phyloP scores from a whole-genome alignment of 139 green algal genomes.

The Chlorella sp. region DNA sequence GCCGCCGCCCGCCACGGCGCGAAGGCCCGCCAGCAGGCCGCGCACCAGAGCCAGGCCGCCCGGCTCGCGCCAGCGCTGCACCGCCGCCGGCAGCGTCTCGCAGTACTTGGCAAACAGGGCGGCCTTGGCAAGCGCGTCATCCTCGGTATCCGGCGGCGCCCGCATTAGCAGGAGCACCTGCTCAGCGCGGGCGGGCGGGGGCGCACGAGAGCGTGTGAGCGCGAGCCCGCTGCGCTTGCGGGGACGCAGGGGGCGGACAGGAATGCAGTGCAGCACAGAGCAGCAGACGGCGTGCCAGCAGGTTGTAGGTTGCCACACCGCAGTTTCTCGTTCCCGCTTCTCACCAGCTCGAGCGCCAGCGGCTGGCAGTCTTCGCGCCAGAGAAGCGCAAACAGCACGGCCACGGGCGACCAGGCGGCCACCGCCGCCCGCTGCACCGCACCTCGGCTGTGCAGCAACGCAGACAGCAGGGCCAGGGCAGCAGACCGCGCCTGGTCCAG shows the following conservation, averaged over 20 bases:
- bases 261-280: background rate
- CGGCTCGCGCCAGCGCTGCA: conserved; percentile 19
- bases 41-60: conserved; percentile 29
- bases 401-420: conserved; percentile 28
- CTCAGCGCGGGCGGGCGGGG: background rate
- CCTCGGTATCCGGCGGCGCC: conserved; percentile 12
- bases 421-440: conserved; percentile 19
- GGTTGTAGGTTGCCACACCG: background rate
- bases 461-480: conserved; percentile 35
- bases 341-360: conserved; percentile 38
- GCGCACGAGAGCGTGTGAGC: background rate
- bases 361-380: conserved; percentile 23
- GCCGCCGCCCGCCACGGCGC: conserved; percentile 3
- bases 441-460: conserved; percentile 37
- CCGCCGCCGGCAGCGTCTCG: conserved; percentile 27
- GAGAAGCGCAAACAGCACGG: conserved; percentile 33
- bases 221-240: background rate
- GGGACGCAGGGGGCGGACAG: background rate
- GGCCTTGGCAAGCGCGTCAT: conserved; percentile 39
- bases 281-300: background rate
- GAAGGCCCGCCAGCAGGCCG: conserved; percentile 40
- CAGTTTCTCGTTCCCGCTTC: background rate
- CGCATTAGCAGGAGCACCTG: conserved; percentile 51
- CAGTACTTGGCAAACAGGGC: conserved; percentile 42
- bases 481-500: conserved; percentile 32